A percentile compares a stretch with the other conserved stretches of the same genome.
Conservation (phyloP, 441 rosid genomes). For the Monsonia emarginata region DNA sequence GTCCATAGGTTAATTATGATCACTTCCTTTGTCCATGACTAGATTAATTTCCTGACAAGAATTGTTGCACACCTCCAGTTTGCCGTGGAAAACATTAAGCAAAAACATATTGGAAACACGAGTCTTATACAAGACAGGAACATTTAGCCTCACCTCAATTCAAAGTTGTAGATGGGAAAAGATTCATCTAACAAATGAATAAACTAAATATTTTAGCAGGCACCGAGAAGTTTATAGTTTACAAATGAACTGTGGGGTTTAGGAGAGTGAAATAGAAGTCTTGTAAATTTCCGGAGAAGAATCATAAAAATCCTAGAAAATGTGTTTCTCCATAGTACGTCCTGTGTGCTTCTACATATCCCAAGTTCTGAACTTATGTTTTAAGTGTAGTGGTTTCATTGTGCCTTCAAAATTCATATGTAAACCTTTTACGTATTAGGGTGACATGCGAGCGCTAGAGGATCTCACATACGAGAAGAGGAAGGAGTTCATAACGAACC, state of each 20-base stretch:
- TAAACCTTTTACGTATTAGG: slow-evolving; percentile 33
- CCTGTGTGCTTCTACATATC: not conserved
- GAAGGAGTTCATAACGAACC: slow-evolving; percentile 60
- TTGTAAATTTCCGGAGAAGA: not conserved
- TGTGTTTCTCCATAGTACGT: not conserved
- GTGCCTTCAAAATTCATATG: not conserved
- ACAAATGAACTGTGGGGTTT: not conserved
- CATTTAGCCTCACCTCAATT: not conserved
- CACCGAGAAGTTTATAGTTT: not conserved
- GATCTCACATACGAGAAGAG: slow-evolving; percentile 84
- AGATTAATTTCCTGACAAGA: not conserved
- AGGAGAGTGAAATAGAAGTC: not conserved
- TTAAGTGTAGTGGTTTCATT: not conserved
- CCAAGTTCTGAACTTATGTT: no score
- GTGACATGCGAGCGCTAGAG: slow-evolving; percentile 86
- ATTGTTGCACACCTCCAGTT: no score
- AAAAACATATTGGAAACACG: not conserved
- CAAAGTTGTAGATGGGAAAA: not conserved
- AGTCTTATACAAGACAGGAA: not conserved
- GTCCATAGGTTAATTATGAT: not conserved
- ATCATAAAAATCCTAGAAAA: not conserved
- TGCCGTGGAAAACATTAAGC: not conserved
- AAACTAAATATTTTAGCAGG: not conserved
- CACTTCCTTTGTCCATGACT: not conserved
- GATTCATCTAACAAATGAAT: not conserved